A percentile compares a stretch with the other conserved stretches of the same genome.
These are phyloP conservation scores for Atkinsonella texensis DNA, from an alignment of 2,329 filamentous ascomycete genomes.

Conservation along the genomic window DNA sequence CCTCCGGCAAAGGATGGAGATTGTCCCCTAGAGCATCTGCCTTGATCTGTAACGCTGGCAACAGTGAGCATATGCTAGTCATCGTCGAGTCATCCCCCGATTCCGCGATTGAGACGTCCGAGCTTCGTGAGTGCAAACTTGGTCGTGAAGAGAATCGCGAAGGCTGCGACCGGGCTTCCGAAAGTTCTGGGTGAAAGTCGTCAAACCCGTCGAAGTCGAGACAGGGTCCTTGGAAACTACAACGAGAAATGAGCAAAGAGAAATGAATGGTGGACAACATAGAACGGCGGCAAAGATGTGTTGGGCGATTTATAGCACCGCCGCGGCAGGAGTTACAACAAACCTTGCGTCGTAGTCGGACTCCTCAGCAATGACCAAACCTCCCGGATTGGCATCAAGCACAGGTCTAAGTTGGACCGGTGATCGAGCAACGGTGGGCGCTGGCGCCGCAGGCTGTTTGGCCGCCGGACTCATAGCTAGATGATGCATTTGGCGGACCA, in stretches of 20 bases:
- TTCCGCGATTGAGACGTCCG: not conserved
- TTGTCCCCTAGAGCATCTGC: not conserved
- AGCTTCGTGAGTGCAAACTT: not conserved
- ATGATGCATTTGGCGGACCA: too few species aligned
- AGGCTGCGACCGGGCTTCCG: not conserved
- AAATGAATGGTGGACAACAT: not conserved
- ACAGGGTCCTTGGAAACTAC: not conserved
- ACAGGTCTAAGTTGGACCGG: too few species aligned
- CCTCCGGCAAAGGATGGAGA: not conserved
- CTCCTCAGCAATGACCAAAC: too few species aligned
- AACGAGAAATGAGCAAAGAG: not conserved
- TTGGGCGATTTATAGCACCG: too few species aligned
- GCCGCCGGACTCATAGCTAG: too few species aligned
- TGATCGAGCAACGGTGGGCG: too few species aligned
- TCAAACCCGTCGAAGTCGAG: conserved; percentile 2
- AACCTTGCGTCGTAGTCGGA: too few species aligned
- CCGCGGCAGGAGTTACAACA: too few species aligned
- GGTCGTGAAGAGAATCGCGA: not conserved
- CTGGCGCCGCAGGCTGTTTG: too few species aligned
- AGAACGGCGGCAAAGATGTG: too few species aligned
- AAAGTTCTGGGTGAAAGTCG: not conserved
- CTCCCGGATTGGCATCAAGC: too few species aligned
- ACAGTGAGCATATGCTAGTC: not conserved
- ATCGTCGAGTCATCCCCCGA: not conserved
- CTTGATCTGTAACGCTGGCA: conserved; percentile 1